Evolutionary conservation across 371 early-diverging fungal genomes (phyloP).

Genomic region (Gilbertella persicaria): DNA sequence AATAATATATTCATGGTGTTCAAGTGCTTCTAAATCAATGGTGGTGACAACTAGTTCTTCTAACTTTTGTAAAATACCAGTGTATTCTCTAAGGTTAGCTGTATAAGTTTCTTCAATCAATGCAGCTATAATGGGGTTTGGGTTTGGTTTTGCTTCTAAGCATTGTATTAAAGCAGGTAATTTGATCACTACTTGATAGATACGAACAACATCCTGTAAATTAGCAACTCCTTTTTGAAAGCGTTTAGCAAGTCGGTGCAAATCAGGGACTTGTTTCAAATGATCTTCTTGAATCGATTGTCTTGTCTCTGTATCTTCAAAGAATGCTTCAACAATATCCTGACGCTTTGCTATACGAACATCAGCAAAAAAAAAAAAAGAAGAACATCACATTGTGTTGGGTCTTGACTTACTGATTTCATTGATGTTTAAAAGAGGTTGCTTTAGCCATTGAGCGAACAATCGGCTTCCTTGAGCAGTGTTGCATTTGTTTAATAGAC

Average conservation of each 20-base stretch:
- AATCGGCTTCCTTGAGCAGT: conserved; percentile 91
- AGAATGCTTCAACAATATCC: conserved; percentile 77
- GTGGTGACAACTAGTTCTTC: conserved; percentile 83
- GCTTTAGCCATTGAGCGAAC: conserved; percentile 92
- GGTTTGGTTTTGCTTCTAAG: conserved; percentile 48
- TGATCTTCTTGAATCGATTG: conserved; percentile 76
- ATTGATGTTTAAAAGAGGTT: conserved; percentile 78
- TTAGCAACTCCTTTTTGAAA: conserved; percentile 81
- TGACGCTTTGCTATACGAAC: conserved; percentile 65
- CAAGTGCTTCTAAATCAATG: conserved; percentile 86
- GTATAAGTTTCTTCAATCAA: conserved; percentile 30
- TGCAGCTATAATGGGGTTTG: conserved; percentile 25
- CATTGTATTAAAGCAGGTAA: conserved; percentile 69
- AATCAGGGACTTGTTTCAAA: conserved; percentile 84
- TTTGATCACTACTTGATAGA: conserved; percentile 85
- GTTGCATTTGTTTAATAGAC: conserved; percentile 87
- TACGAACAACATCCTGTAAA: conserved; percentile 85
- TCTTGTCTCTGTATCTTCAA: conserved; percentile 67
- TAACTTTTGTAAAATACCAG: conserved; percentile 7
- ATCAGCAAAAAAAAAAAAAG: no score
- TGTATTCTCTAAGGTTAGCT: conserved; percentile 8
- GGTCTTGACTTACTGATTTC: conserved; percentile 61
- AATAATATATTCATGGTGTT: conserved; percentile 88
- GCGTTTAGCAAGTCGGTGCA: conserved; percentile 82
- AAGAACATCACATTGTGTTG: no score